phyloP scores from a whole-genome alignment of 2,329 filamentous ascomycete genomes.

The Fusarium scirpi region DNA sequence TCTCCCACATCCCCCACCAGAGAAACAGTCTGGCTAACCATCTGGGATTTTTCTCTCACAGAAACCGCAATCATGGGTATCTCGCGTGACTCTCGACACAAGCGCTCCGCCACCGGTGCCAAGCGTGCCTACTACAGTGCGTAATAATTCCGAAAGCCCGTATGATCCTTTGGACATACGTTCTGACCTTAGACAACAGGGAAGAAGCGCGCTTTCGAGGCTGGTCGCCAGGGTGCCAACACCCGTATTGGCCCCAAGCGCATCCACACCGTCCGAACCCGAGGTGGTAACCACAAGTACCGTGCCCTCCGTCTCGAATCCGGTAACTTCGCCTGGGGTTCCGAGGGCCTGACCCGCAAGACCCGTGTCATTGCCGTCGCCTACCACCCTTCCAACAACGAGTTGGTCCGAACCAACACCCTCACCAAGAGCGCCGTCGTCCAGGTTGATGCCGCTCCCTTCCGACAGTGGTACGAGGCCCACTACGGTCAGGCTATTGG shows the following conservation, averaged over 20 bases:
- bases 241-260: constrained; percentile 98
- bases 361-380: constrained; percentile 97
- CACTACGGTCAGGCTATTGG: constrained; percentile 95
- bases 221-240: constrained; percentile 98
- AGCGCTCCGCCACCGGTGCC: constrained; percentile 98
- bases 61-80: constrained; percentile 96
- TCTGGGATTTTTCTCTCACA: constrained; percentile 52
- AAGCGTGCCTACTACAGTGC: constrained; percentile 94
- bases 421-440: constrained; percentile 98
- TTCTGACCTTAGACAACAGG: constrained; percentile 80
- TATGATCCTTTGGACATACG: constrained; percentile 70
- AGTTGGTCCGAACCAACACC: constrained; percentile 99
- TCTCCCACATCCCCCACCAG: constrained; percentile 2
- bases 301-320: constrained; percentile 98
- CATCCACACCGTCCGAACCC: constrained; percentile 95
- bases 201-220: constrained; percentile 99
- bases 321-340: constrained; percentile 99
- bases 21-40: constrained; percentile 37
- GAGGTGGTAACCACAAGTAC: constrained; percentile 99
- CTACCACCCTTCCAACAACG: constrained; percentile 99
- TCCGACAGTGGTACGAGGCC: constrained; percentile 99
- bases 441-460: constrained; percentile 98
- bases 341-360: constrained; percentile 98
- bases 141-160: constrained; percentile 74
- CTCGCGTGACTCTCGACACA: constrained; percentile 99